phyloP scores from a whole-genome alignment of 2,329 filamentous ascomycete genomes.

The Ambrosiella cleistominuta region DNA sequence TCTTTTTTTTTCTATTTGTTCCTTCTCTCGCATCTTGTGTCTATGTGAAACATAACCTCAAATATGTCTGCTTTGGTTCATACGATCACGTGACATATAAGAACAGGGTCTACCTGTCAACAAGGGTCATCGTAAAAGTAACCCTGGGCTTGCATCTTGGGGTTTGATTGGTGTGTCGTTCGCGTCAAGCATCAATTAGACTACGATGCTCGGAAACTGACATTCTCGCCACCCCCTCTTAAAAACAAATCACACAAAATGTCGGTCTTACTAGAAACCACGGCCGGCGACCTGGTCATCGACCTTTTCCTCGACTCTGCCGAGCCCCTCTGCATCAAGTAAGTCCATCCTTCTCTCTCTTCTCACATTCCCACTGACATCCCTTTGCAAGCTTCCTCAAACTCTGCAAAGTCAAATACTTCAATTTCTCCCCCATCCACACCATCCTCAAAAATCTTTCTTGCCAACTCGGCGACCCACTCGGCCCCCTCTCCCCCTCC shows the following conservation, averaged over 20 bases:
- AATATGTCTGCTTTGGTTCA: no score
- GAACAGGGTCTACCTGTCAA: no score
- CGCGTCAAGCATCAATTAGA: background rate
- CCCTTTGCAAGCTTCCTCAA: slow-evolving; percentile 60
- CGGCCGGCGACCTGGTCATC: slow-evolving; percentile 81
- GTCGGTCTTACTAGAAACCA: slow-evolving; percentile 90
- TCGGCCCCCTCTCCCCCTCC: slow-evolving; percentile 65
- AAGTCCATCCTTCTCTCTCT: slow-evolving; percentile 24
- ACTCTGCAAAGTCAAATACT: slow-evolving; percentile 97
- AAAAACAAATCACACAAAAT: slow-evolving; percentile 28
- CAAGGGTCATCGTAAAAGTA: no score
- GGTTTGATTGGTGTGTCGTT: background rate
- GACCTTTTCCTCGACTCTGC: slow-evolving; percentile 80
- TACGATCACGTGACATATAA: no score
- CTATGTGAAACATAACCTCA: no score
- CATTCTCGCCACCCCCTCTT: background rate
- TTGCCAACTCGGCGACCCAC: slow-evolving; percentile 87
- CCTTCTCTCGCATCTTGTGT: no score
- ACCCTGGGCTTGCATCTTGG: no score
- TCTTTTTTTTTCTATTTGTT: no score
- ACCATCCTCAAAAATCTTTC: slow-evolving; percentile 89
- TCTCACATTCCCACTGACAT: background rate
- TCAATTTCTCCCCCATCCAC: slow-evolving; percentile 90
- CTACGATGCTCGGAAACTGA: background rate
- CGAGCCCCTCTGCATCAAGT: slow-evolving; percentile 91